phyloP scores from a whole-genome alignment of 306 rosid genomes.

The Cyamopsis tetragonoloba region DNA sequence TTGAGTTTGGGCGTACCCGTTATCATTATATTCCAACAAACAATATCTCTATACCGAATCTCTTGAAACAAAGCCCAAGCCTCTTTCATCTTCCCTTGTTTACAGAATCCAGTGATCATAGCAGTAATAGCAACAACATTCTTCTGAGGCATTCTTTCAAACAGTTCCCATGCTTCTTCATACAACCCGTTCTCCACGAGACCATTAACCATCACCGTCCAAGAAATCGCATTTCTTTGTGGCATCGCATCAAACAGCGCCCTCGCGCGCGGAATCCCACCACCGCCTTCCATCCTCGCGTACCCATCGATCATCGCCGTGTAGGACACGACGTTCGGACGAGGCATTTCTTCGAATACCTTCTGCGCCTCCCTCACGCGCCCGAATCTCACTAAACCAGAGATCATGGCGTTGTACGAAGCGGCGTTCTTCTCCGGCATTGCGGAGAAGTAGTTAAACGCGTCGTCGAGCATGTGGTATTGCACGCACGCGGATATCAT shows the following conservation, averaged over 20 bases:
- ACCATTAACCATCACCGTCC: constrained; percentile 54
- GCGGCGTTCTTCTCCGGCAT: constrained; percentile 42
- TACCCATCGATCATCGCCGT: constrained; percentile 52
- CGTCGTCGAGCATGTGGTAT: constrained; percentile 41
- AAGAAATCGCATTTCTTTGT: constrained; percentile 34
- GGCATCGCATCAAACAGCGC: constrained; percentile 46
- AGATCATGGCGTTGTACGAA: constrained; percentile 48
- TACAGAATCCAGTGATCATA: constrained; percentile 51
- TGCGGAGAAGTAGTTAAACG: constrained; percentile 27
- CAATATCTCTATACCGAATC: constrained; percentile 35
- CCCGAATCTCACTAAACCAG: constrained; percentile 39
- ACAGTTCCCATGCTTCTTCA: constrained; percentile 49
- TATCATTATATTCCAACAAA: constrained; percentile 57
- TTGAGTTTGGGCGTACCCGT: constrained; percentile 28
- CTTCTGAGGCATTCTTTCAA: constrained; percentile 43
- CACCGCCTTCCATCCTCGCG: constrained; percentile 30
- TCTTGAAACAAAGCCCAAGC: constrained; percentile 45
- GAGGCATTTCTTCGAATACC: constrained; percentile 46
- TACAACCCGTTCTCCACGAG: constrained; percentile 42
- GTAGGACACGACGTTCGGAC: constrained; percentile 43
- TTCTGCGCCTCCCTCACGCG: constrained; percentile 41
- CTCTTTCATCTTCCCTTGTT: constrained; percentile 40
- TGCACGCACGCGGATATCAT: constrained; percentile 43
- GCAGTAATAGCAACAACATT: constrained; percentile 40
- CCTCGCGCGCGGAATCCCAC: constrained; percentile 42